Conservation (phyloP, 179 eudicot genomes). For the Sideroxylon spinosum region DNA sequence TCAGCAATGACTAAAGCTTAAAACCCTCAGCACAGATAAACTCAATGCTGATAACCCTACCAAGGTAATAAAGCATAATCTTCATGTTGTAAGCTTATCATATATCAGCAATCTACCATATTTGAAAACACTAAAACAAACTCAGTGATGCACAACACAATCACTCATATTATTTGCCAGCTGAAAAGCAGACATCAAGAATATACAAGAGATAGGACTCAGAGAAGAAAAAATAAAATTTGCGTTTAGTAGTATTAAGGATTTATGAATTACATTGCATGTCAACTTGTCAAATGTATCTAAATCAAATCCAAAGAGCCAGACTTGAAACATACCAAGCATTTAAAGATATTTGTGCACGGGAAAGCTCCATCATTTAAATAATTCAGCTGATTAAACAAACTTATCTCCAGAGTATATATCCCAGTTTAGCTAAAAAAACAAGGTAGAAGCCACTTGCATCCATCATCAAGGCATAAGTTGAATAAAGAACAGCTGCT, state of each 20-base stretch:
- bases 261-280: background rate
- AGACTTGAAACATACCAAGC: background rate
- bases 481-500: background rate
- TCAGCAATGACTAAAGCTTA: background rate
- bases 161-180: background rate
- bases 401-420: background rate
- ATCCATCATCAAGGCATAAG: background rate
- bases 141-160: background rate
- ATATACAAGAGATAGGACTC: too few species aligned
- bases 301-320: slow-evolving; percentile 1
- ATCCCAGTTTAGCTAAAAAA: background rate
- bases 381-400: background rate
- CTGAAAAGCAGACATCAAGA: background rate
- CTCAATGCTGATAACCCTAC: background rate
- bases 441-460: background rate
- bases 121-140: background rate
- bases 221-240: background rate
- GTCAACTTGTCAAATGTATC: background rate
- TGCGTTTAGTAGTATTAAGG: background rate
- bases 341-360: background rate
- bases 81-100: background rate
- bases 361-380: background rate
- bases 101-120: background rate
- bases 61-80: background rate
- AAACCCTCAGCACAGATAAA: background rate